phyloP scores from a whole-genome alignment of 345 rosid genomes.

The Alliaria petiolata region DNA sequence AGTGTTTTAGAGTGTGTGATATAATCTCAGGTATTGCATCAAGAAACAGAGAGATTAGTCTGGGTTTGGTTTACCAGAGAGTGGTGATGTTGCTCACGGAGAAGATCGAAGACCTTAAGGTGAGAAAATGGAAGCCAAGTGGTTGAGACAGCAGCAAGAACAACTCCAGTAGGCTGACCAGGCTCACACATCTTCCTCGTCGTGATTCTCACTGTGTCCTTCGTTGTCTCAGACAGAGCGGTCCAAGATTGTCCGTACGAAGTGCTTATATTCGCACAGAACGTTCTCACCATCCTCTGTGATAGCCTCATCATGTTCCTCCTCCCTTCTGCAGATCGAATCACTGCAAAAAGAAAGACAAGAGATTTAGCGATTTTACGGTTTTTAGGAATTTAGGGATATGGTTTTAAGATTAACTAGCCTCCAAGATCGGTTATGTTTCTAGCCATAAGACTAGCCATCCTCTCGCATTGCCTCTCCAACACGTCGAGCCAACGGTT shows the following conservation, averaged over 20 bases:
- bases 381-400: neutral
- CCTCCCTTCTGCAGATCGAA: slow-evolving; percentile 69
- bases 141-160: slow-evolving; percentile 79
- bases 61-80: slow-evolving; percentile 48
- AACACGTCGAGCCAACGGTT: slow-evolving; percentile 80
- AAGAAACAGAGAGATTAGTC: neutral
- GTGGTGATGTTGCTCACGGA: slow-evolving; percentile 70
- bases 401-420: slow-evolving; percentile 14
- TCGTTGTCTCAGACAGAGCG: slow-evolving; percentile 49
- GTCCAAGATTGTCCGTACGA: slow-evolving; percentile 86
- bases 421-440: slow-evolving; percentile 89
- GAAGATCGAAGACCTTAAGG: slow-evolving; percentile 61
- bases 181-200: slow-evolving; percentile 66
- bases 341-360: slow-evolving; percentile 37
- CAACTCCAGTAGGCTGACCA: slow-evolving; percentile 78
- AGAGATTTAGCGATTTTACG: neutral
- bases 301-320: slow-evolving; percentile 80
- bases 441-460: slow-evolving; percentile 89
- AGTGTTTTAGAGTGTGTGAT: neutral
- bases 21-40: neutral
- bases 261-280: slow-evolving; percentile 57
- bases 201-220: slow-evolving; percentile 70
- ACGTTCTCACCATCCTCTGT: slow-evolving; percentile 77
- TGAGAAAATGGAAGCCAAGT: slow-evolving; percentile 83
- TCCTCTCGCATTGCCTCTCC: slow-evolving; percentile 79